Percentiles rank a stretch among this genome's conserved stretches.
These are phyloP conservation scores for Fusarium lyarnte DNA, from an alignment of 2,329 filamentous ascomycete species.

Conservation along the genomic window DNA sequence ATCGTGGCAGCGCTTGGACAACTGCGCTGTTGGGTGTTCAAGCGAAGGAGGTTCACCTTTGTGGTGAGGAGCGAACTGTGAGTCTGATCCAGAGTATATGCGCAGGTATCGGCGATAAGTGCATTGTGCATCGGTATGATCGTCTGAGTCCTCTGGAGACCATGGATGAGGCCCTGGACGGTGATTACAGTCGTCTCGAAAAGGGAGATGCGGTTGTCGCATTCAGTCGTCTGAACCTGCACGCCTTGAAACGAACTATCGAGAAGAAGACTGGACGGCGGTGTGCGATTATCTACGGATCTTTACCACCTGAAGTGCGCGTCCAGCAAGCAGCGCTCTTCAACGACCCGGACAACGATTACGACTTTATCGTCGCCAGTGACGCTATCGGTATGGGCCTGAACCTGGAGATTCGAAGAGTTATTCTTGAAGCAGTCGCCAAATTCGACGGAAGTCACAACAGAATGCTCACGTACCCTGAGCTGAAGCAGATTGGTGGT, in stretches of 20 bases:
- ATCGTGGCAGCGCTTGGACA: constrained; percentile 95
- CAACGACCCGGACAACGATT: constrained; percentile 95
- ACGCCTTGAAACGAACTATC: constrained; percentile 80
- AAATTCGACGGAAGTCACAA: constrained; percentile 74
- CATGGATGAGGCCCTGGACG: constrained; percentile 69
- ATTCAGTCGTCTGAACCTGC: constrained; percentile 85
- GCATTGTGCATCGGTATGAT: constrained; percentile 83
- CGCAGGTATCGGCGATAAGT: constrained; percentile 81
- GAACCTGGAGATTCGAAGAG: constrained; percentile 89
- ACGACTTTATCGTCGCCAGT: constrained; percentile 92
- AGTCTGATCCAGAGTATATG: constrained; percentile 81
- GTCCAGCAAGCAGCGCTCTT: constrained; percentile 92
- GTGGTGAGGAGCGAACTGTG: constrained; percentile 86
- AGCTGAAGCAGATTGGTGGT: constrained; percentile 95
- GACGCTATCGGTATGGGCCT: constrained; percentile 98
- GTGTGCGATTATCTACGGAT: constrained; percentile 93
- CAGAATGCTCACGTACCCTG: constrained; percentile 72
- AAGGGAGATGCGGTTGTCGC: constrained; percentile 93
- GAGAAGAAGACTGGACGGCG: constrained; percentile 79
- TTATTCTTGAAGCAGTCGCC: constrained; percentile 82
- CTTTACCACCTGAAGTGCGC: constrained; percentile 89
- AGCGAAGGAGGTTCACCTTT: constrained; percentile 90
- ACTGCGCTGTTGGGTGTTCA: constrained; percentile 86
- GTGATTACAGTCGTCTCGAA: constrained; percentile 72
- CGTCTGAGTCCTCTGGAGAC: constrained; percentile 81